Base-by-base conservation (phyloP, 1,284 basidiomycete genomes). In the Puccinia novopanici region DNA sequence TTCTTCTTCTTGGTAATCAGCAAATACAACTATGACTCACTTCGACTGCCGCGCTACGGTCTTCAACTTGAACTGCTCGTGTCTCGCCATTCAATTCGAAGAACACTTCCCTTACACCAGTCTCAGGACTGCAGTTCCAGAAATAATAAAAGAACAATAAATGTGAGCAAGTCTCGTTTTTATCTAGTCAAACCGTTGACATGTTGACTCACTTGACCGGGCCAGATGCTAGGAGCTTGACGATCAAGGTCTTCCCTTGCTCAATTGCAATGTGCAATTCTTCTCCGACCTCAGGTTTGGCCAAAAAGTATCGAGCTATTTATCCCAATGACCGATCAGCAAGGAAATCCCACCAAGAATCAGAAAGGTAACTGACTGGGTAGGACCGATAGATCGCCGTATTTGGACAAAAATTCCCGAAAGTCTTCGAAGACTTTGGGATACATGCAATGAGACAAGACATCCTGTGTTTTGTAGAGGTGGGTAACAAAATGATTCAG, bases 181-280 rank as follows among this genome's bases (percentile, higher is more conserved):
- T 27, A 30, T 27, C 22, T 9, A 34, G 45, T 40, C 9, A 22
- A 54, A 22, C 2, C 52, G 9, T 34, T 22, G 19, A 59, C 0
- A 48, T 27, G 48, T 30, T 27, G 30, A 63, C 77, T n/a, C 19
- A 79, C 77, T 98, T 92, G 82, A 99, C 92, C 82, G 94, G 92
- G 45, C 96, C 95, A 76, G 97, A 90, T 57, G 97, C 96, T 89
- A 99, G 92, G 84, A 99, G 89, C 85, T 95, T 93, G 86, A 99
- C 91, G 86, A 98, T 97, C 82, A 99, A 89, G 82, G 92, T 96
- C 90, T 99, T 98, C 80, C 97, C 97, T 87, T 95, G 91, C 87
- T 99, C 96, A 84, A 99, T 98, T 75, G 92, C 91, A 85, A 98
- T 93, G 86, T 94, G 91, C 91, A 99, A 93, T 87, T 99, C 97